Evolutionary conservation across 2,329 filamentous ascomycete genomes (phyloP), one percentile per base, ranked within the genome.

Genomic region (Diaporthe vaccinii): DNA sequence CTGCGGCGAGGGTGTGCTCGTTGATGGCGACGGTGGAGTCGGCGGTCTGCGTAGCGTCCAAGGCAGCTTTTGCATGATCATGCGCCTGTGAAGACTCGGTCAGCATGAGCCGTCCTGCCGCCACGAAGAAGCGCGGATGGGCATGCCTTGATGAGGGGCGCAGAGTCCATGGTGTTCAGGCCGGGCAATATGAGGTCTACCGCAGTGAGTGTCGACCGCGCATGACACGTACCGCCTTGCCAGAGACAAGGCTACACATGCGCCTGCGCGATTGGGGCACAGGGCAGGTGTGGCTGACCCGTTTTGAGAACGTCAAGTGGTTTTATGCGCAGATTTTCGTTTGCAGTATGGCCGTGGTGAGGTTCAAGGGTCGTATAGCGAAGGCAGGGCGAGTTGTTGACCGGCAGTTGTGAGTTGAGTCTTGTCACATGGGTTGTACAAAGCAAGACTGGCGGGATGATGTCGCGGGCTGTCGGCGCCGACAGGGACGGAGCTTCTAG

Each of bases 1-100:
- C 93, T 2, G 97, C 96, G 51, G 97, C 97, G 74, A 94, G 88
- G 72, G 96, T 92, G 84, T 98, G 96, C 83, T 98, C 94, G 81
- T 93, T 94, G 81, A 95, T 94, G 77, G 96, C 96, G 65, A 94
- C 92, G 9, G 93, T 93, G 74, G 94, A 94, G 82, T 97, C 92
- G 73, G 88, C 88, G 61, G 94, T 92, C 80, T 95, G 91, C 34
- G 89, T 92, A 73, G 96, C 95, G 34, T 92, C 89, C 34, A 94
- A 92, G 58, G 96, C 96, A 80, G 94, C 96, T 80, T 93, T 92
- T 69, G 95, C 96, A 85, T 98, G 95, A 79, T 96, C 93, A 84
- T 98, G 95, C 77, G 96, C 96, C 91, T 96, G 79, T 72, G 62
- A 61, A 28, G 67, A 67, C 67, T 10, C 20, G 44, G 75, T 81